Percentiles rank a stretch among this genome's conserved stretches.
These are phyloP conservation scores for Colletotrichum sp. DNA, from an alignment of 2,329 filamentous ascomycete species.

Conservation along the genomic window DNA sequence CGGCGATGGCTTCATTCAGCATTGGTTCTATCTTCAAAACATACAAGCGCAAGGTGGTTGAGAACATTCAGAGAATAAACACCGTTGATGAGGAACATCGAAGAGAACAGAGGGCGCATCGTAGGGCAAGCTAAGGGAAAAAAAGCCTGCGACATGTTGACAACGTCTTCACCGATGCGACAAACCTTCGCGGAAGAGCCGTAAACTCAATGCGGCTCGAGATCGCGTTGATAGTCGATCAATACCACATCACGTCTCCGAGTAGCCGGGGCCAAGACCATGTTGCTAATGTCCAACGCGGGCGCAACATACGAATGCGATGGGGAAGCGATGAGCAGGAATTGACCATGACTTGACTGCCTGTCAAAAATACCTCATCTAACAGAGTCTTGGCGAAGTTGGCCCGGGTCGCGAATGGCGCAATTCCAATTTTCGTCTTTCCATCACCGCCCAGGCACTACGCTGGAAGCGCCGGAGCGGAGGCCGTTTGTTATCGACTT, in stretches of 20 bases:
- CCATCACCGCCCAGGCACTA: background rate
- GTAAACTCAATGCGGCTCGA: background rate
- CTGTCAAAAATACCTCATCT: constrained; percentile 10
- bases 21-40: background rate
- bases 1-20: background rate
- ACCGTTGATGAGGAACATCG: background rate
- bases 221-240: background rate
- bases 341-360: background rate
- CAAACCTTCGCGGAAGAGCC: background rate
- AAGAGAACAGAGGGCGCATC: background rate
- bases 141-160: background rate
- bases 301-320: background rate
- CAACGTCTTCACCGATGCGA: background rate
- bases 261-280: background rate
- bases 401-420: constrained; percentile 1
- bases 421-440: background rate
- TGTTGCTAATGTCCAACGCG: background rate
- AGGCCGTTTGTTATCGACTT: background rate
- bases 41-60: background rate
- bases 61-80: background rate
- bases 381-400: constrained; percentile 6
- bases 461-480: background rate
- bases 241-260: background rate
- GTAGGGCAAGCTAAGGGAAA: background rate
- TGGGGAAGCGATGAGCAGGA: background rate